These are phyloP conservation scores for Filobasidium uniguttulatum DNA, from an alignment of 1,284 basidiomycete genomes.

Conservation along the genomic window DNA sequence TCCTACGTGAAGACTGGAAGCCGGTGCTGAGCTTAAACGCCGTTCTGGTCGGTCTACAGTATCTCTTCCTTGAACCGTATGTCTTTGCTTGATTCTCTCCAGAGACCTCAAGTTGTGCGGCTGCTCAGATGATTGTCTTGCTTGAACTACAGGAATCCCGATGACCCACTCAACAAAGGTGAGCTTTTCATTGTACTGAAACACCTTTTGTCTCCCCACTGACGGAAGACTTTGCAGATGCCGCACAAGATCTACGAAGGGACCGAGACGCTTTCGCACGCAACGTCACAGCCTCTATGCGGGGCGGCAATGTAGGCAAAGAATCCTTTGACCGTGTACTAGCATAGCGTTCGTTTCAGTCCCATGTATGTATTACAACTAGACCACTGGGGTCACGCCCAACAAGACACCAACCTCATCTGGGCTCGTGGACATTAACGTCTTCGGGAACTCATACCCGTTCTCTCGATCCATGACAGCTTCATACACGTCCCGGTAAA, in stretches of 20 bases:
- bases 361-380: too few relatives aligned
- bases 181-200: conserved; percentile 26
- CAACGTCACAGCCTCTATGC: conserved; percentile 74
- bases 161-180: conserved; percentile 98
- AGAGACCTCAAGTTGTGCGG: background rate
- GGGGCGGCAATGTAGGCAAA: conserved; percentile 59
- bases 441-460: conserved; percentile 72
- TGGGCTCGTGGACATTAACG: conserved; percentile 56
- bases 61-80: conserved; percentile 85
- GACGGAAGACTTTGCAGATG: conserved; percentile 48
- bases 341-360: too few relatives aligned
- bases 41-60: conserved; percentile 94
- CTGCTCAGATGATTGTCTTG: too few relatives aligned
- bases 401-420: conserved; percentile 40
- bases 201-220: background rate
- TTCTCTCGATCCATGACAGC: conserved; percentile 60
- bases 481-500: conserved; percentile 58
- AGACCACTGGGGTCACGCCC: too few relatives aligned
- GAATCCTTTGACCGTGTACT: conserved; percentile 64
- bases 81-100: conserved; percentile 6
- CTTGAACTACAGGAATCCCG: conserved; percentile 62
- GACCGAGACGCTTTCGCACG: conserved; percentile 64
- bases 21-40: conserved; percentile 89
- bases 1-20: conserved; percentile 99
- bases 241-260: conserved; percentile 79